A percentile compares a stretch with the other conserved stretches of the same genome.
phyloP scores from a whole-genome alignment of 2,329 filamentous ascomycete species.

The Talaromyces marneffei region DNA sequence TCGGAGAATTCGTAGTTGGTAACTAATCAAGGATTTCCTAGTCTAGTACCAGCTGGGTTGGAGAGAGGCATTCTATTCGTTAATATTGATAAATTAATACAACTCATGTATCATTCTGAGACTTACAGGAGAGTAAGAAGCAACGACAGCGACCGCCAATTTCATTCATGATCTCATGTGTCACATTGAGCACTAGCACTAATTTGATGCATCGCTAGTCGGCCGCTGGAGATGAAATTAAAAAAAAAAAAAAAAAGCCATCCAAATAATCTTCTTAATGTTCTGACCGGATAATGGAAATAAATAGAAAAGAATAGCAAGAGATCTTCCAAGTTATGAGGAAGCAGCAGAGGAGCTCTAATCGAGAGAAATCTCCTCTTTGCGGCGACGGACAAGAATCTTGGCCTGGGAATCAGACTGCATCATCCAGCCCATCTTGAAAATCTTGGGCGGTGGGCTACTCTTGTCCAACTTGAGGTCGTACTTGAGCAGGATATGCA shows the following conservation, averaged over 20 bases:
- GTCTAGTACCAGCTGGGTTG: too few species aligned
- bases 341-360: neutral
- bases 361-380: slow-evolving; percentile 11
- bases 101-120: too few species aligned
- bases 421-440: slow-evolving; percentile 1
- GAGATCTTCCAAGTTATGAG: neutral
- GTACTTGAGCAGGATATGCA: slow-evolving; percentile 27
- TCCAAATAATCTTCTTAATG: neutral
- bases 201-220: too few species aligned
- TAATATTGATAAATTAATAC: too few species aligned
- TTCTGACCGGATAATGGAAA: neutral
- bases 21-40: too few species aligned
- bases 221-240: neutral
- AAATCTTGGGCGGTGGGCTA: neutral
- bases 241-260: neutral
- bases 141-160: too few species aligned
- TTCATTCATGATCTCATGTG: too few species aligned
- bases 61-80: too few species aligned
- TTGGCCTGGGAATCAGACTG: neutral
- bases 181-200: too few species aligned
- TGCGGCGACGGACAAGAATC: slow-evolving; percentile 9
- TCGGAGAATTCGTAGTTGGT: too few species aligned
- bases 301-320: neutral
- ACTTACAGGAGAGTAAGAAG: too few species aligned
- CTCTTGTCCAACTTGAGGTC: slow-evolving; percentile 17